phyloP scores from a whole-genome alignment of 2,329 filamentous ascomycete species.

The Pseudonectria buxi region DNA sequence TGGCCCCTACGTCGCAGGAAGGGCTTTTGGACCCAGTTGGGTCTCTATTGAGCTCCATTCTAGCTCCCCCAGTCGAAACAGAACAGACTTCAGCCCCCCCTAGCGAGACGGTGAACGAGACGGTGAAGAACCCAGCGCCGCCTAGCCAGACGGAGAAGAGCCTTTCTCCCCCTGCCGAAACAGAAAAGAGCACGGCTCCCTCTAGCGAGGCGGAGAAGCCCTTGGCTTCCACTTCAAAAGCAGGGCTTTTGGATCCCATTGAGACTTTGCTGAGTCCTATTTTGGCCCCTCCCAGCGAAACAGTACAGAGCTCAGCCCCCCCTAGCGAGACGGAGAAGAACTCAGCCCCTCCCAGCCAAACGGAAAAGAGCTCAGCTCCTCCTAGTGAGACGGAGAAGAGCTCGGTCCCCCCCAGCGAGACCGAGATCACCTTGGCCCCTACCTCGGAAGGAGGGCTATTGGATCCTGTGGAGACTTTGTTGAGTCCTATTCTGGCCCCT shows the following conservation, averaged over 20 bases:
- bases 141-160: not conserved
- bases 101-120: slow-evolving; percentile 4
- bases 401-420: slow-evolving; percentile 3
- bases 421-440: slow-evolving; percentile 2
- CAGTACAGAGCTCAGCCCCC: too few species aligned
- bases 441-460: slow-evolving; percentile 14
- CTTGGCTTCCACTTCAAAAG: too few species aligned
- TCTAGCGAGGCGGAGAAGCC: too few species aligned
- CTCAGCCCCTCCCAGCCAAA: slow-evolving; percentile 3
- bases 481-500: slow-evolving; percentile 13
- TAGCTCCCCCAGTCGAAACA: slow-evolving; percentile 7
- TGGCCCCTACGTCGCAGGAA: slow-evolving; percentile 7
- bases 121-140: slow-evolving; percentile 5
- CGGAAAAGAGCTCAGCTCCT: not conserved
- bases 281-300: too few species aligned
- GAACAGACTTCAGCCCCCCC: not conserved
- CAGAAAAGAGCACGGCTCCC: too few species aligned
- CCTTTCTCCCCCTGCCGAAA: too few species aligned
- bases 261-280: too few species aligned
- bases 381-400: slow-evolving; percentile 8
- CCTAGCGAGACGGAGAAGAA: slow-evolving; percentile 7
- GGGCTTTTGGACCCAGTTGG: slow-evolving; percentile 18
- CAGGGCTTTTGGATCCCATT: too few species aligned
- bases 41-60: slow-evolving; percentile 11
- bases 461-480: slow-evolving; percentile 16